Evolutionary conservation across 1,284 basidiomycete species (phyloP).

Genomic region (Porodaedalea pini): DNA sequence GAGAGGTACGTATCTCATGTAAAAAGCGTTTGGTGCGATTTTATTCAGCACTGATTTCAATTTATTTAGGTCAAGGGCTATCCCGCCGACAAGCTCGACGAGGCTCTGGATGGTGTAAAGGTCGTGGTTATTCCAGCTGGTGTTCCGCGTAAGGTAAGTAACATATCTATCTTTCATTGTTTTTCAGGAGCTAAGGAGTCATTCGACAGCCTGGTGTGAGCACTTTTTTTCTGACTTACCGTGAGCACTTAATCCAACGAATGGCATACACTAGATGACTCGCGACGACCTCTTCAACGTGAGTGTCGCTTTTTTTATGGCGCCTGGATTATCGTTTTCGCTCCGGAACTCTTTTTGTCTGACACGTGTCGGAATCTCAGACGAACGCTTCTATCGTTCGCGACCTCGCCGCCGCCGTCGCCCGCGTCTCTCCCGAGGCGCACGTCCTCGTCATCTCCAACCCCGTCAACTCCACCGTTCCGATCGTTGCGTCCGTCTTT

Average conservation of each 20-base stretch:
- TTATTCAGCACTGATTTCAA: conserved; percentile 7
- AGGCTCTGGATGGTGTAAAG: conserved; percentile 81
- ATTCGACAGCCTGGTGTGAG: conserved; percentile 66
- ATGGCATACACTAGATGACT: conserved; percentile 63
- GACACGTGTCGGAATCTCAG: conserved; percentile 35
- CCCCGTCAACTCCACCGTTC: conserved; percentile 94
- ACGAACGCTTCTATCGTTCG: conserved; percentile 96
- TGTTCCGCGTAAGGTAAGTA: conserved; percentile 84
- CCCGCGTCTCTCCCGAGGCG: conserved; percentile 85
- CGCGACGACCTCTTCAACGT: conserved; percentile 99
- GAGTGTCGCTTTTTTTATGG: too few relatives aligned
- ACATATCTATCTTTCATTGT: conserved; percentile 4
- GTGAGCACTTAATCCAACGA: conserved; percentile 29
- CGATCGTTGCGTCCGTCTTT: conserved; percentile 92
- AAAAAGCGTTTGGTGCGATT: conserved; percentile 15
- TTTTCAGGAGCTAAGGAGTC: conserved; percentile 27
- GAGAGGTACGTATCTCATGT: conserved; percentile 55
- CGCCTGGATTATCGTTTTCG: too few relatives aligned
- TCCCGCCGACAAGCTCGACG: conserved; percentile 79
- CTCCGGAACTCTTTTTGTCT: not conserved
- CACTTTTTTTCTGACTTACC: conserved; percentile 25
- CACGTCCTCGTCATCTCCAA: conserved; percentile 96
- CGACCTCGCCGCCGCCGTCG: conserved; percentile 88
- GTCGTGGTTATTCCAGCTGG: conserved; percentile 98
- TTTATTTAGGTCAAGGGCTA: conserved; percentile 71